Conservation (phyloP, 176 grass and related monocot genomes). For the Coix lacrymajobi region DNA sequence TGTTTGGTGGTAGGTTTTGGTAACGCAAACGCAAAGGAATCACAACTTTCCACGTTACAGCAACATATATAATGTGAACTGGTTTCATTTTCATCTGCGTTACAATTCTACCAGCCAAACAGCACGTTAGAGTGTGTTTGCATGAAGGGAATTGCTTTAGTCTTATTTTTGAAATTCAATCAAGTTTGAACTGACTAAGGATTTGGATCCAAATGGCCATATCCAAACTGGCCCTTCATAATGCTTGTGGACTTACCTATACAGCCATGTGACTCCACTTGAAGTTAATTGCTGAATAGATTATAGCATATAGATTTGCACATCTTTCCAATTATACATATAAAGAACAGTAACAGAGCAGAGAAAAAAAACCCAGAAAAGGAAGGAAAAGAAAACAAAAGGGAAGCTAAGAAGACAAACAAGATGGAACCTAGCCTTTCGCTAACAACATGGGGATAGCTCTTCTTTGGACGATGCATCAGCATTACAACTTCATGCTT, state of each 20-base stretch:
- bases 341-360: neutral
- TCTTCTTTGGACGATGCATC: neutral
- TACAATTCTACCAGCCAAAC: too few relatives aligned
- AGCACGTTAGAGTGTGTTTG: neutral
- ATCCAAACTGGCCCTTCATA: neutral
- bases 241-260: slow-evolving; percentile 24
- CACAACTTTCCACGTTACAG: too few relatives aligned
- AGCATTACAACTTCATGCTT: neutral
- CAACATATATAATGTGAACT: too few relatives aligned
- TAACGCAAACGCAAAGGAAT: too few relatives aligned
- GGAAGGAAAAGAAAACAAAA: neutral
- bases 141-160: neutral
- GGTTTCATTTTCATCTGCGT: too few relatives aligned
- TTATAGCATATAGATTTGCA: slow-evolving; percentile 20
- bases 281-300: slow-evolving; percentile 29
- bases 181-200: neutral
- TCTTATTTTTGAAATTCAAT: neutral
- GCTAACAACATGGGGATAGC: neutral
- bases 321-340: slow-evolving; percentile 31
- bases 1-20: too few relatives aligned
- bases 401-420: neutral
- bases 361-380: neutral
- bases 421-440: neutral
- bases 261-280: slow-evolving; percentile 38
- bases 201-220: neutral